Conservation (phyloP, 768 basidiomycete species). For the Candolleomyces eurysporus region DNA sequence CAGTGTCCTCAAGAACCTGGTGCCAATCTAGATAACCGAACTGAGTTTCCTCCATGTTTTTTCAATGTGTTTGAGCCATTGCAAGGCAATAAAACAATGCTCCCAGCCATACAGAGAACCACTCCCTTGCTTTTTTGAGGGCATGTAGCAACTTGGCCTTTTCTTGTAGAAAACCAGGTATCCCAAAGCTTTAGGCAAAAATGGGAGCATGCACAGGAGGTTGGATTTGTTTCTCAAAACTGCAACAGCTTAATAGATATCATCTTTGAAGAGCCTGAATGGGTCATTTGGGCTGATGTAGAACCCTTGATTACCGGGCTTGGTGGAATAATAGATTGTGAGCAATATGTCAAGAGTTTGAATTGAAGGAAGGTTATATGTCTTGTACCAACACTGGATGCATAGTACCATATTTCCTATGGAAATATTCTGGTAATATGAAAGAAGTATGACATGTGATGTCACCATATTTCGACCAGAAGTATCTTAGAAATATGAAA, state of each 20-base stretch:
- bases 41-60: too few species aligned
- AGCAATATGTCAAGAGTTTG: too few species aligned
- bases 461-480: too few species aligned
- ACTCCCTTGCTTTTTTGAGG: not conserved
- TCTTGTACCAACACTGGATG: too few species aligned
- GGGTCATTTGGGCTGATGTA: not conserved
- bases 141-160: too few species aligned
- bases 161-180: not conserved
- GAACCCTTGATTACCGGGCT: too few species aligned
- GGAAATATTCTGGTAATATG: too few species aligned
- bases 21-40: not conserved
- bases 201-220: not conserved
- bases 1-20: not conserved
- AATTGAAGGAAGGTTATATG: too few species aligned
- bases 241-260: not conserved
- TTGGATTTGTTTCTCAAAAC: not conserved
- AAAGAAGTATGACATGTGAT: too few species aligned
- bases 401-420: too few species aligned
- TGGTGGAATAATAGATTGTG: too few species aligned
- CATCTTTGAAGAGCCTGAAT: not conserved
- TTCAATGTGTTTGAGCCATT: not conserved
- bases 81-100: not conserved
- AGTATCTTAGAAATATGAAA: too few species aligned
- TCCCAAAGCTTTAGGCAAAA: not conserved
- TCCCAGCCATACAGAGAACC: slow-evolving; percentile 1